Conservation (phyloP, 495 filamentous ascomycete species). For the Penicillium dipodomyicola region DNA sequence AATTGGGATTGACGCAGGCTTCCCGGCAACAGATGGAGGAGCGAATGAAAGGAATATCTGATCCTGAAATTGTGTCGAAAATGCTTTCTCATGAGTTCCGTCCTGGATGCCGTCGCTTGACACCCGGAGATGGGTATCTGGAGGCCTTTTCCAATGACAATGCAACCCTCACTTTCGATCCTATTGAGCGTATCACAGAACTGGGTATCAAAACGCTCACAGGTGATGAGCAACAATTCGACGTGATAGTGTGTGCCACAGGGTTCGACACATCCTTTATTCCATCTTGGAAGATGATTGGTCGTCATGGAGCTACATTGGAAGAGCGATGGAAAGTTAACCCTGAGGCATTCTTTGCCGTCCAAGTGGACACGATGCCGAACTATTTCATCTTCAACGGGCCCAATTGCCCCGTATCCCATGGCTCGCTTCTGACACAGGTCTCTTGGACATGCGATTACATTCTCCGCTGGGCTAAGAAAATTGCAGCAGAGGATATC, state of each 20-base stretch:
- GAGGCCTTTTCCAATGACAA: constrained; percentile 42
- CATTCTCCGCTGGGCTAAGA: constrained; percentile 39
- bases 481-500: constrained; percentile 45
- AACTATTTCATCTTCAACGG: constrained; percentile 55
- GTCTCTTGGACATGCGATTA: constrained; percentile 33
- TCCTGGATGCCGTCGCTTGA: constrained; percentile 45
- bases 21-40: constrained; percentile 28
- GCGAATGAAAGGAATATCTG: constrained; percentile 24
- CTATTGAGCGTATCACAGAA: constrained; percentile 48
- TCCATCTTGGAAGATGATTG: constrained; percentile 35
- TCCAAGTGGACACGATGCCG: constrained; percentile 38
- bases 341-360: constrained; percentile 37
- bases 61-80: constrained; percentile 31
- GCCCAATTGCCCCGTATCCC: constrained; percentile 52
- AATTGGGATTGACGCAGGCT: constrained; percentile 6
- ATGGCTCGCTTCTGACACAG: constrained; percentile 49
- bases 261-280: constrained; percentile 46
- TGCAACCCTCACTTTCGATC: constrained; percentile 42
- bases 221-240: constrained; percentile 31
- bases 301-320: constrained; percentile 30
- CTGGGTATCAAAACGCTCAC: constrained; percentile 42
- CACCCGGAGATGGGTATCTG: constrained; percentile 39
- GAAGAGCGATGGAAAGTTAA: constrained; percentile 24
- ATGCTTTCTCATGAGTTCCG: constrained; percentile 38
- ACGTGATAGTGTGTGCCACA: constrained; percentile 49